Conservation (phyloP, 1,284 basidiomycete species). For the Naganishia cerealis region DNA sequence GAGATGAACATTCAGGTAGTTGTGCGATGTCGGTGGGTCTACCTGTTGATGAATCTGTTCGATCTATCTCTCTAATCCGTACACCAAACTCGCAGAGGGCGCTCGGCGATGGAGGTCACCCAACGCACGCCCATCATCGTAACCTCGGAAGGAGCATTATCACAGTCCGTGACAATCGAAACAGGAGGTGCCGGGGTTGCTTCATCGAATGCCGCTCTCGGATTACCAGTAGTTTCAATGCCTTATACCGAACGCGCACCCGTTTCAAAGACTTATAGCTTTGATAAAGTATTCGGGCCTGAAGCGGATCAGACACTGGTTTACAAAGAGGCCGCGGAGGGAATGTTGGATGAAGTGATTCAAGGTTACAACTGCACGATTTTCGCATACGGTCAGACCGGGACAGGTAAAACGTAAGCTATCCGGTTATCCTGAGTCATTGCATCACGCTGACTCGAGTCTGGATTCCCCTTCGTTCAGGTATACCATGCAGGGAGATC, state of each 20-base stretch:
- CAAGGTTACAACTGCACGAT: constrained; percentile 96
- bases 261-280: constrained; percentile 77
- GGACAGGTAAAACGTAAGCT: constrained; percentile 96
- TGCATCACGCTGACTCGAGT: neutral
- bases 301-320: constrained; percentile 95
- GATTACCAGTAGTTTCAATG: constrained; percentile 35
- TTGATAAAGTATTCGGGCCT: constrained; percentile 91
- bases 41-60: constrained; percentile 3
- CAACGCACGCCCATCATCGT: constrained; percentile 81
- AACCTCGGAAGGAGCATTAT: constrained; percentile 68
- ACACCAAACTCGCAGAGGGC: constrained; percentile 62
- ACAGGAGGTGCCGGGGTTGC: constrained; percentile 59
- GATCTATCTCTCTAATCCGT: neutral
- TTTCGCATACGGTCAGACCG: constrained; percentile 98
- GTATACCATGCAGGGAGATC: constrained; percentile 92
- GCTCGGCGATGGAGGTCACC: constrained; percentile 64
- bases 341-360: constrained; percentile 89
- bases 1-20: constrained; percentile 82
- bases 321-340: constrained; percentile 88
- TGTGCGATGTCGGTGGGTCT: constrained; percentile 70
- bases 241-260: constrained; percentile 38
- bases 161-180: constrained; percentile 75
- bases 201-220: constrained; percentile 58
- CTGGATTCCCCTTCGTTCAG: constrained; percentile 53
- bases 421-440: neutral